Percentiles rank a stretch among this genome's conserved stretches.
Conservation (phyloP, 179 eudicot species). For the Carnegiea gigantea region DNA sequence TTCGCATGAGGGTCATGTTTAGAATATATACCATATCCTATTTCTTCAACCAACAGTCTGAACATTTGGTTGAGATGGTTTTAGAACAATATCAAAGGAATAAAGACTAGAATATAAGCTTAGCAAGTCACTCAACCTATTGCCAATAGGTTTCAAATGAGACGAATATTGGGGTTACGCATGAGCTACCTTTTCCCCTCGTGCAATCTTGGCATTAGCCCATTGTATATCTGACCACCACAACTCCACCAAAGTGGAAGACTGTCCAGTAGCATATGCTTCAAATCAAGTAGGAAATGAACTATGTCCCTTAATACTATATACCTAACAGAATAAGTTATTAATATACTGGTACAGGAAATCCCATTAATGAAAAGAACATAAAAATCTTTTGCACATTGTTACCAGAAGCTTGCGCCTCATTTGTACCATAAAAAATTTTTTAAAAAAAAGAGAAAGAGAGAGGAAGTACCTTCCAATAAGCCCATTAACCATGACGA, state of each 20-base stretch:
- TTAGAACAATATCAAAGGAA: too few species aligned
- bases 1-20: too few species aligned
- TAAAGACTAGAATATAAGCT: not conserved
- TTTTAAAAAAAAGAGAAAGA: not conserved
- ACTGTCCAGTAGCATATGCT: not conserved
- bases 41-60: too few species aligned
- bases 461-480: slow-evolving; percentile 58
- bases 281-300: not conserved
- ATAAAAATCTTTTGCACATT: too few species aligned
- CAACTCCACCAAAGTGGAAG: too few species aligned
- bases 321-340: not conserved
- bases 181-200: not conserved
- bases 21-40: too few species aligned
- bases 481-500: slow-evolving; percentile 85
- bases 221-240: not conserved
- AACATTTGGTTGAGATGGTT: not conserved
- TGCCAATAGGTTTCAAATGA: not conserved
- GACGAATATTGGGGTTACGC: not conserved
- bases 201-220: not conserved
- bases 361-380: too few species aligned
- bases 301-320: too few species aligned
- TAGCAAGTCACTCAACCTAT: not conserved
- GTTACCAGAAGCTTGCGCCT: too few species aligned
- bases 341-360: too few species aligned
- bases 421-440: too few species aligned